phyloP scores from a whole-genome alignment of 2,329 filamentous ascomycete genomes.

The Diaporthe ilicicola region DNA sequence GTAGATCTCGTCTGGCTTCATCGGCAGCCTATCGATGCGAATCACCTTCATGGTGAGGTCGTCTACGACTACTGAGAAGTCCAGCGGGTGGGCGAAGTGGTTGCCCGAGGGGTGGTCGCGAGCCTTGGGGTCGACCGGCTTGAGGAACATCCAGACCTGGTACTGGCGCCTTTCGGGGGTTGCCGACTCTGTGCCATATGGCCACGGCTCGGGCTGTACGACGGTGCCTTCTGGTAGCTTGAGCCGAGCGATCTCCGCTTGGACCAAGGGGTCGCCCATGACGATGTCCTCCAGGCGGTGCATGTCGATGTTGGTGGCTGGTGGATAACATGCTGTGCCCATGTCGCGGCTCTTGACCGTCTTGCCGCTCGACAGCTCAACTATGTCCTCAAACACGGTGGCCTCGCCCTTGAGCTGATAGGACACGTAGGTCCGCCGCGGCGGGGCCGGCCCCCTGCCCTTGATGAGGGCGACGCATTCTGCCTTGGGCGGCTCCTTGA shows the following conservation, averaged over 20 bases:
- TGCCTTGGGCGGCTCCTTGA: conserved; percentile 22
- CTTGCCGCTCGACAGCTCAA: conserved; percentile 18
- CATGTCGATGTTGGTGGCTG: conserved; percentile 29
- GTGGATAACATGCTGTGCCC: conserved; percentile 22
- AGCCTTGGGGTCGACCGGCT: conserved; percentile 65
- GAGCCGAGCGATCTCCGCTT: conserved; percentile 68
- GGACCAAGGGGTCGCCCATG: conserved; percentile 63
- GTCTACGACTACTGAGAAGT: conserved; percentile 73
- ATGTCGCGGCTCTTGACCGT: conserved; percentile 2
- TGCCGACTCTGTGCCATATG: conserved; percentile 64
- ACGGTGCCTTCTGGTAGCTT: conserved; percentile 67
- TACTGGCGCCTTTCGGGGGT: conserved; percentile 62
- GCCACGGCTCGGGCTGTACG: conserved; percentile 70
- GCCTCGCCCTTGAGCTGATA: conserved; percentile 27
- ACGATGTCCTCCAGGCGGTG: conserved; percentile 58
- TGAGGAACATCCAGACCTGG: conserved; percentile 72
- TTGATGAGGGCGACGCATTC: conserved; percentile 19
- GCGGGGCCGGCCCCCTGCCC: conserved; percentile 14
- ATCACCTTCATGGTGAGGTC: conserved; percentile 69
- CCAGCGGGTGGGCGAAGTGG: conserved; percentile 73
- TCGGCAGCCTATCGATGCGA: conserved; percentile 75
- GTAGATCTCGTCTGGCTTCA: conserved; percentile 38
- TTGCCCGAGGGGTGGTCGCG: conserved; percentile 61
- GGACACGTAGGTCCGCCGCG: conserved; percentile 25
- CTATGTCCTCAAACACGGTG: conserved; percentile 22